Base-by-base conservation (phyloP, 2,329 filamentous ascomycete species). In the Colletotrichum eleusines region DNA sequence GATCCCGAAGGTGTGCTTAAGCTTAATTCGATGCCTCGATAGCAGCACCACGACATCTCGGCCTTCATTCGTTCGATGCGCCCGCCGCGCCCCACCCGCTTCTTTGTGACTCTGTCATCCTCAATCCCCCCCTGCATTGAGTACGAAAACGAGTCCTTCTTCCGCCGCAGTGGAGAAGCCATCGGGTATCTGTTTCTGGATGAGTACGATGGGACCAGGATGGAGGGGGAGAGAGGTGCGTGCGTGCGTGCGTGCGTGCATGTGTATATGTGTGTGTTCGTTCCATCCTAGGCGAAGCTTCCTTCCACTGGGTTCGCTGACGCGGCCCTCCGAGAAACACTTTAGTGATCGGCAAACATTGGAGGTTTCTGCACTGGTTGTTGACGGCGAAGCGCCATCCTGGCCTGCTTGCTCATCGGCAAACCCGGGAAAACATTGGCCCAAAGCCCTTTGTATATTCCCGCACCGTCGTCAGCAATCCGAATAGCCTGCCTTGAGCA, bases 11-110 rank as follows among this genome's bases (percentile, higher is more conserved):
- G 66, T 69, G 64, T 63, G 69, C 69, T 71, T 71, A 71, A 71
- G 69, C 69, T 71, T 71, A 71, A 69, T 71, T 71, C 69, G 69
- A 68, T 63, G 51, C 69, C n/a, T 69, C 58, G 58, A 46, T 71
- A 59, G 63, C 59, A 71, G 67, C 65, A 71, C 57, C 58, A 60
- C 58, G 69, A 65, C 69, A 64, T 54, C 33, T 57, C 58, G 59
- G 48, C 8, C 69, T 58, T 64, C 44, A 71, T 71, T 71, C 69
- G 69, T 64, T 69, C 58, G 60, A 69, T 23, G 31, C 35, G 40
- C 46, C 44, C 66, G 35, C 23, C 20, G 18, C 18, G 51, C 38
- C 42, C 69, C 65, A 69, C 65, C 40, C 20, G 12, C n/a, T 35
- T n/a, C 20, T 42, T 23, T 62, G n/a, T 46, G 44, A 46, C 44